Conservation (phyloP, 345 rosid species). For the Toxicodendron radicans region DNA sequence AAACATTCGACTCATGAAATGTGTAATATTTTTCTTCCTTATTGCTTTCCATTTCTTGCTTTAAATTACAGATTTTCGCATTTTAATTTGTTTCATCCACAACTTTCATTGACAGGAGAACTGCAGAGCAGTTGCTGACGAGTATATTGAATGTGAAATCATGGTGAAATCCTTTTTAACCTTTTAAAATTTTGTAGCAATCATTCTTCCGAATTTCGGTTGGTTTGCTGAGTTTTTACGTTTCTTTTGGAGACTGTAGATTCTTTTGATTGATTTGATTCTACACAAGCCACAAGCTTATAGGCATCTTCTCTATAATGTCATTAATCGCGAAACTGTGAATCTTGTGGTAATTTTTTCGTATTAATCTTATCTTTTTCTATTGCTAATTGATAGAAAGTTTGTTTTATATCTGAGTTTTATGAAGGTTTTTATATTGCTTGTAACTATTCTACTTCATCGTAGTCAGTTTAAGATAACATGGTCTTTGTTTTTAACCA, state of each 20-base stretch:
- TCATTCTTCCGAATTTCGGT: background rate
- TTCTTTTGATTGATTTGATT: conserved; percentile 79
- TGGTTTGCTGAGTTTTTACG: background rate
- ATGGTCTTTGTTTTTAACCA: conserved; percentile 7
- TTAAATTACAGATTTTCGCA: background rate
- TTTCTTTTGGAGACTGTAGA: conserved; percentile 35
- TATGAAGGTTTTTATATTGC: too few species aligned
- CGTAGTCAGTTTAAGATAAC: background rate
- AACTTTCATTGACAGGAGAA: conserved; percentile 40
- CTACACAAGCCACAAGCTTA: conserved; percentile 79
- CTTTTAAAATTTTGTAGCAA: background rate
- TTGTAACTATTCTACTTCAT: background rate
- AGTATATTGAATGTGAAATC: conserved; percentile 76
- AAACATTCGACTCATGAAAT: conserved; percentile 76
- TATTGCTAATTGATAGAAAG: background rate
- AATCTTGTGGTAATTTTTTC: conserved; percentile 47
- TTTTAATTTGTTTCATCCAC: background rate
- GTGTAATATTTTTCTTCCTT: conserved; percentile 37
- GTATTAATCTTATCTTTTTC: background rate
- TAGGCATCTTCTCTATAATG: conserved; percentile 73
- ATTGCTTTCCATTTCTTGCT: background rate
- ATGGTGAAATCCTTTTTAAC: conserved; percentile 43
- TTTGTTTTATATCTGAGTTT: background rate
- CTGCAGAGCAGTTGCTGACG: conserved; percentile 72
- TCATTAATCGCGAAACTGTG: conserved; percentile 43